phyloP scores from a whole-genome alignment of 768 basidiomycete species.

The Leccinum aurantiacum region DNA sequence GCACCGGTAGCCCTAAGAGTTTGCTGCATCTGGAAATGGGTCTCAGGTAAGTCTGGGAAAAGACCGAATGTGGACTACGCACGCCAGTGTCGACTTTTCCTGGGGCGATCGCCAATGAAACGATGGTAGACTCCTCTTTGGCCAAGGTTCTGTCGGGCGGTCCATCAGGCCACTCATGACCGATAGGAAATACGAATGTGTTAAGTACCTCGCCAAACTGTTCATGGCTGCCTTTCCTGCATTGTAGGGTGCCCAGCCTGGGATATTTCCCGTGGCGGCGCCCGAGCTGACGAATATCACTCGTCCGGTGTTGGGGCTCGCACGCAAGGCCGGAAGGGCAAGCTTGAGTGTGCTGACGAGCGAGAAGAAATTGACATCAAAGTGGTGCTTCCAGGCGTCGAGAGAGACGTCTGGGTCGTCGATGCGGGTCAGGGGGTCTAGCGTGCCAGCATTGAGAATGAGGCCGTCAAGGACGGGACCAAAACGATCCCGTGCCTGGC shows the following conservation, averaged over 20 bases:
- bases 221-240: constrained; percentile 91
- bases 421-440: constrained; percentile 69
- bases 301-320: constrained; percentile 55
- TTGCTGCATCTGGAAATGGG: constrained; percentile 64
- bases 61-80: constrained; percentile 26
- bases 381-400: constrained; percentile 65
- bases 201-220: constrained; percentile 69
- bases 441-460: constrained; percentile 79
- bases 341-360: constrained; percentile 67
- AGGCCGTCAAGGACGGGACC: constrained; percentile 67
- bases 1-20: constrained; percentile 51
- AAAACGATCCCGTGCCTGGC: constrained; percentile 50
- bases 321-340: constrained; percentile 67
- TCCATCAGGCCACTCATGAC: constrained; percentile 4
- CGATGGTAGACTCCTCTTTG: constrained; percentile 76
- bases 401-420: constrained; percentile 48
- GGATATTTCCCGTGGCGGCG: constrained; percentile 62
- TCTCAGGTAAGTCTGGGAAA: neutral
- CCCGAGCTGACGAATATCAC: constrained; percentile 88
- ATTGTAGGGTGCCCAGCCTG: constrained; percentile 81
- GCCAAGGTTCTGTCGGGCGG: constrained; percentile 64
- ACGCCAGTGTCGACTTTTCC: constrained; percentile 86
- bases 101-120: constrained; percentile 77
- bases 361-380: constrained; percentile 90
- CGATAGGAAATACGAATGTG: constrained; percentile 34